Conservation (phyloP, 768 basidiomycete genomes). For the Lyophyllum atratum region DNA sequence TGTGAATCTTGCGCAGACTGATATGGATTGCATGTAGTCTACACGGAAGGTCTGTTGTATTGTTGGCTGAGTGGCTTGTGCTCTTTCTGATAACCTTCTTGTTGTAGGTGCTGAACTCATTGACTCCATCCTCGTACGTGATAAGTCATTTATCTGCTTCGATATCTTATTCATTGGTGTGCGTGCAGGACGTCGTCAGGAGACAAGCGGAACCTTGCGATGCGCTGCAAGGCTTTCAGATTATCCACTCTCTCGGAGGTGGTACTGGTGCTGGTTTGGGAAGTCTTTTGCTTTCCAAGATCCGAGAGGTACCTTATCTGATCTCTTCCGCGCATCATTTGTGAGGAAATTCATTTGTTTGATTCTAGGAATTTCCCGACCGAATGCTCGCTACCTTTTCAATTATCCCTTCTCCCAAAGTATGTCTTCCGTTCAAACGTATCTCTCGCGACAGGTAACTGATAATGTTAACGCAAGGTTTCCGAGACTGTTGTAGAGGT, state of each 20-base stretch:
- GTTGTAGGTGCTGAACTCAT: conserved; percentile 83
- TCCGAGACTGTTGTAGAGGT: conserved; percentile 67
- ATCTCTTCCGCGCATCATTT: conserved; percentile 27
- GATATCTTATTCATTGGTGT: background rate
- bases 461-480: conserved; percentile 30
- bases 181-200: conserved; percentile 66
- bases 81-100: background rate
- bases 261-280: conserved; percentile 90
- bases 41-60: conserved; percentile 72
- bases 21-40: conserved; percentile 47
- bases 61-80: background rate
- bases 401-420: conserved; percentile 55
- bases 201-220: conserved; percentile 83
- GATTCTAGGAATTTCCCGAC: conserved; percentile 50
- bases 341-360: conserved; percentile 5
- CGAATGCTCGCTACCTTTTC: conserved; percentile 59
- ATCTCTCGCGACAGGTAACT: background rate
- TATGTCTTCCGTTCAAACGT: conserved; percentile 11
- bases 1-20: background rate
- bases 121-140: conserved; percentile 69
- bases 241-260: conserved; percentile 88
- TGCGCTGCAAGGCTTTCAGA: conserved; percentile 87
- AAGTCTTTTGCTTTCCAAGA: conserved; percentile 75
- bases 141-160: background rate
- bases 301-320: conserved; percentile 60